Conservation (phyloP, 202 grass and related monocot species). For the Bolboschoenoplectus hybrid region DNA sequence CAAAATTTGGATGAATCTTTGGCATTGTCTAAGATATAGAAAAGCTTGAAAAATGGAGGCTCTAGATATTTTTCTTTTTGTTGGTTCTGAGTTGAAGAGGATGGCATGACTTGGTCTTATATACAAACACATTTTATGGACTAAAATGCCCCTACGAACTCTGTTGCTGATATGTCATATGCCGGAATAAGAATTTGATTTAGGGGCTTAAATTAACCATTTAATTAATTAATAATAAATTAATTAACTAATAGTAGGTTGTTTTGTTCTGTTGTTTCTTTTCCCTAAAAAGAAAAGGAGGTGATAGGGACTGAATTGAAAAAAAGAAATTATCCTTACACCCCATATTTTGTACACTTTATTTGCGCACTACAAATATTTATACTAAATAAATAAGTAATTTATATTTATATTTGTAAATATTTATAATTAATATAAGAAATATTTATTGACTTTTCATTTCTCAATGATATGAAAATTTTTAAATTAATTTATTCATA, state of each 20-base stretch:
- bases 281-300: conserved; percentile 9
- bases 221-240: too few species aligned
- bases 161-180: background rate
- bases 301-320: conserved; percentile 34
- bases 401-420: too few species aligned
- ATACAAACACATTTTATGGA: conserved; percentile 27
- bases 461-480: too few species aligned
- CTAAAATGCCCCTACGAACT: conserved; percentile 35
- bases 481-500: too few species aligned
- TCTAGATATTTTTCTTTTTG: background rate
- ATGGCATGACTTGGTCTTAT: background rate
- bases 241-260: conserved; percentile 15
- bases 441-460: too few species aligned
- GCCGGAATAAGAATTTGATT: conserved; percentile 33
- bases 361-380: too few species aligned
- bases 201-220: background rate
- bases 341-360: too few species aligned
- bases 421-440: too few species aligned
- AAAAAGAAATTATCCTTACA: background rate
- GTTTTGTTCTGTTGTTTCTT: background rate
- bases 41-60: background rate
- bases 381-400: too few species aligned
- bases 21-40: conserved; percentile 38
- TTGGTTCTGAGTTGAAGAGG: conserved; percentile 4
- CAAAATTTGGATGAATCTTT: conserved; percentile 77